phyloP scores from a whole-genome alignment of 192 early-diverging fungal species.

The Linnemannia elongata region DNA sequence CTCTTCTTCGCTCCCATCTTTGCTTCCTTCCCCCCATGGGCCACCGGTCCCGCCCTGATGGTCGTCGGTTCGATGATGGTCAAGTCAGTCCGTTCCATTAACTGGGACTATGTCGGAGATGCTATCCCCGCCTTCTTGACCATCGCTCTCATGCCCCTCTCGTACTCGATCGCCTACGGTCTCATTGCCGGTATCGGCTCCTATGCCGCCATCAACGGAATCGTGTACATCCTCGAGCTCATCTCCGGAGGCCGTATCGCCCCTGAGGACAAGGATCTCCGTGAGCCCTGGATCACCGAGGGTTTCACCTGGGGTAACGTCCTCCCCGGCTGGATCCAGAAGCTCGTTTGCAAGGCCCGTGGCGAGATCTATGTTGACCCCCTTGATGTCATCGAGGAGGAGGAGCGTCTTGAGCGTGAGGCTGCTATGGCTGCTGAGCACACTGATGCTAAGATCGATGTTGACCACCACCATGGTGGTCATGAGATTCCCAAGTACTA shows the following conservation, averaged over 20 bases:
- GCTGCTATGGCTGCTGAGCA: slow-evolving; percentile 41
- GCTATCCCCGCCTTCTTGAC: slow-evolving; percentile 85
- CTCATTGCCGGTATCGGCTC: slow-evolving; percentile 82
- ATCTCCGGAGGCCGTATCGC: slow-evolving; percentile 69
- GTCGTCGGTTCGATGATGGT: slow-evolving; percentile 88
- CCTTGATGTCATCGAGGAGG: slow-evolving; percentile 47
- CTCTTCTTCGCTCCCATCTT: slow-evolving; percentile 92
- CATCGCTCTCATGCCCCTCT: slow-evolving; percentile 83
- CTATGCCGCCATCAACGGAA: slow-evolving; percentile 80
- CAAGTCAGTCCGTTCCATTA: slow-evolving; percentile 76
- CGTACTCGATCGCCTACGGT: slow-evolving; percentile 88
- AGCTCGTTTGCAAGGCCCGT: slow-evolving; percentile 41
- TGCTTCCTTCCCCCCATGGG: slow-evolving; percentile 89
- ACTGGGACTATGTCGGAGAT: slow-evolving; percentile 88
- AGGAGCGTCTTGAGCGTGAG: slow-evolving; percentile 53
- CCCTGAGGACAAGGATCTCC: slow-evolving; percentile 49
- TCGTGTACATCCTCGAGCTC: slow-evolving; percentile 67
- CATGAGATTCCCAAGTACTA: slow-evolving; percentile 54
- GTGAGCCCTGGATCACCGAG: slow-evolving; percentile 44
- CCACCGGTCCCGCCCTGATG: slow-evolving; percentile 87
- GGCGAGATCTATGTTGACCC: slow-evolving; percentile 46
- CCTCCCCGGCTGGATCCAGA: slow-evolving; percentile 40
- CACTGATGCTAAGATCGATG: slow-evolving; percentile 42
- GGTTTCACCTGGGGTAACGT: slow-evolving; percentile 42
- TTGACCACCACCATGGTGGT: slow-evolving; percentile 12